Conservation (phyloP, 305 asterid genomes). For the Solanum hybrid region DNA sequence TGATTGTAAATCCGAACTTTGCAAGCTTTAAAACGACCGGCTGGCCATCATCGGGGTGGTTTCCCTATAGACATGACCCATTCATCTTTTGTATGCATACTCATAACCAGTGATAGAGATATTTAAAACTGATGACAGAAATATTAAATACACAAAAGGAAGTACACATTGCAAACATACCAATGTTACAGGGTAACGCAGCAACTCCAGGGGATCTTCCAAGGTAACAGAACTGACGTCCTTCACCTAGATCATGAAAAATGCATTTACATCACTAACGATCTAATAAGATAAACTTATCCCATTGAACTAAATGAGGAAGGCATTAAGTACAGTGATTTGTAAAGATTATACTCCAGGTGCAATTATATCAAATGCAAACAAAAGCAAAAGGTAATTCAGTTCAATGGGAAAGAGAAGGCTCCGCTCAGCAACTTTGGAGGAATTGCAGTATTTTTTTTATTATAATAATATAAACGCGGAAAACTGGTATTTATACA, state of each 20-base stretch:
- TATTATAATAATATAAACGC: background rate
- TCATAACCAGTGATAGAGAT: slow-evolving; percentile 1
- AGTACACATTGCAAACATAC: slow-evolving; percentile 24
- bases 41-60: slow-evolving; percentile 63
- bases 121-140: background rate
- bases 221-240: slow-evolving; percentile 54
- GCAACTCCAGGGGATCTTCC: slow-evolving; percentile 67
- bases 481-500: background rate
- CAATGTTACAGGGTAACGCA: slow-evolving; percentile 76
- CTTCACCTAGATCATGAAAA: slow-evolving; percentile 37
- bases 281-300: background rate
- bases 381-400: background rate
- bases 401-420: background rate
- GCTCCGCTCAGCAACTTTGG: background rate
- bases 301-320: background rate
- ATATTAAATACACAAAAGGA: background rate
- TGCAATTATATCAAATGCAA: background rate
- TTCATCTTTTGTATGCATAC: slow-evolving; percentile 13
- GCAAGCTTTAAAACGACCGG: slow-evolving; percentile 56
- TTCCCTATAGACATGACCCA: slow-evolving; percentile 44
- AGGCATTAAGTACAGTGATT: background rate
- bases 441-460: background rate
- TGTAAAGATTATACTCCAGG: background rate
- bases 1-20: slow-evolving; percentile 48
- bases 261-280: background rate